phyloP scores from a whole-genome alignment of 768 basidiomycete species.

The Pleurotus sapidus region DNA sequence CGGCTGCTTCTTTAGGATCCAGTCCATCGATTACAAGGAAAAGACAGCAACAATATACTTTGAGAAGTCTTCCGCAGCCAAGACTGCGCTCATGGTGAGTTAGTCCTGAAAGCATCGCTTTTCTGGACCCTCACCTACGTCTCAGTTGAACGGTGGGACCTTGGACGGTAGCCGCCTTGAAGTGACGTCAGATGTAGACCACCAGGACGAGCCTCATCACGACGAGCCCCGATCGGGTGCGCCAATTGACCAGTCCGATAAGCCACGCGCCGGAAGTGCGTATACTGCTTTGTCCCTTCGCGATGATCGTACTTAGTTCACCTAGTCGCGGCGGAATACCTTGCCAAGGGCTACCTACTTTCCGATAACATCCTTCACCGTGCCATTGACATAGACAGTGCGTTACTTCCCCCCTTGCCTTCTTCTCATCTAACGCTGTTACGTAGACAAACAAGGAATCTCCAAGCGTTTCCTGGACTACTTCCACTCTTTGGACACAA shows the following conservation, averaged over 20 bases:
- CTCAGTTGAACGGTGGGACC: constrained; percentile 68
- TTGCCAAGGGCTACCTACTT: constrained; percentile 85
- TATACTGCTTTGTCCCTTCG: not conserved
- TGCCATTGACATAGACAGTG: constrained; percentile 80
- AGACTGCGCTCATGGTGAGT: constrained; percentile 79
- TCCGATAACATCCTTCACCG: constrained; percentile 75
- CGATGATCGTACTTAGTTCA: constrained; percentile 2
- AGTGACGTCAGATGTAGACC: constrained; percentile 68
- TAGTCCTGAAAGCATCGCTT: not conserved
- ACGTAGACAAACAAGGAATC: constrained; percentile 78
- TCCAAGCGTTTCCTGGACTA: constrained; percentile 81
- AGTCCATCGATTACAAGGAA: constrained; percentile 51
- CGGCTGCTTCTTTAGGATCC: constrained; percentile 44
- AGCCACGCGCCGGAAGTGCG: constrained; percentile 84
- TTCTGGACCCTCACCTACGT: not conserved
- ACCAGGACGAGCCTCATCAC: constrained; percentile 40
- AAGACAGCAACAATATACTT: constrained; percentile 72
- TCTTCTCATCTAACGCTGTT: not conserved
- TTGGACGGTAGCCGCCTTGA: constrained; percentile 69
- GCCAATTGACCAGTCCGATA: constrained; percentile 79
- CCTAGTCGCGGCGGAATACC: constrained; percentile 87
- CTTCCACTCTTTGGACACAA: constrained; percentile 68
- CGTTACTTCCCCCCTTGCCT: constrained; percentile 12
- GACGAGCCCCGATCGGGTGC: constrained; percentile 28
- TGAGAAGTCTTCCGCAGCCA: constrained; percentile 79